A percentile compares a stretch with the other conserved stretches of the same genome.
Evolutionary conservation across 495 filamentous ascomycete genomes (phyloP).

Genomic region (Penicillium silybi): DNA sequence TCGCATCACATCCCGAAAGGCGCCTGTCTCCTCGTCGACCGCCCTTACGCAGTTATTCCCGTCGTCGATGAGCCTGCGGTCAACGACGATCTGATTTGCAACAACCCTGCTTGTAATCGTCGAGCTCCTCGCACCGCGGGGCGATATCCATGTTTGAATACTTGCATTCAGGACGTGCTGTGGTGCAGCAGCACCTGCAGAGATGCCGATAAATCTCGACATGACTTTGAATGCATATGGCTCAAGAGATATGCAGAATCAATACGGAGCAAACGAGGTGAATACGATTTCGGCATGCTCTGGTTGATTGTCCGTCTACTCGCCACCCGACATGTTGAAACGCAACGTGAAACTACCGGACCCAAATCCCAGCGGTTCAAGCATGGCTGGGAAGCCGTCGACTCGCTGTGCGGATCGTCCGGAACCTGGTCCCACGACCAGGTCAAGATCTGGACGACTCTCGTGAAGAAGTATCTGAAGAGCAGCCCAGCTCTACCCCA

Average conservation of each 20-base stretch:
- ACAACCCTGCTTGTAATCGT: conserved; percentile 31
- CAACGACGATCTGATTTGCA: conserved; percentile 30
- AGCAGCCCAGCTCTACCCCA: conserved; percentile 21
- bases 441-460: conserved; percentile 25
- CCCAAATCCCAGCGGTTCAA: conserved; percentile 6
- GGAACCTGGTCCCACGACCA: conserved; percentile 35
- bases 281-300: conserved; percentile 40
- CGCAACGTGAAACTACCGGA: background rate
- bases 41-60: conserved; percentile 34
- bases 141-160: conserved; percentile 21
- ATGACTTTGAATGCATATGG: conserved; percentile 38
- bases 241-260: conserved; percentile 25
- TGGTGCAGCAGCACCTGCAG: conserved; percentile 32
- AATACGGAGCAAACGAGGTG: conserved; percentile 32
- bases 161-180: conserved; percentile 28
- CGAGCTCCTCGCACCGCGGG: conserved; percentile 4
- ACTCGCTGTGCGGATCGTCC: conserved; percentile 31
- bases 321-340: conserved; percentile 23
- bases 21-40: conserved; percentile 30
- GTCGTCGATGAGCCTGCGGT: conserved; percentile 25
- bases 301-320: conserved; percentile 40
- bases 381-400: conserved; percentile 28
- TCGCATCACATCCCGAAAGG: conserved; percentile 25
- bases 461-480: conserved; percentile 39
- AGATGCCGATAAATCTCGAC: conserved; percentile 21